phyloP scores from a whole-genome alignment of 2,329 filamentous ascomycete genomes.

The Fusarium scirpi region DNA sequence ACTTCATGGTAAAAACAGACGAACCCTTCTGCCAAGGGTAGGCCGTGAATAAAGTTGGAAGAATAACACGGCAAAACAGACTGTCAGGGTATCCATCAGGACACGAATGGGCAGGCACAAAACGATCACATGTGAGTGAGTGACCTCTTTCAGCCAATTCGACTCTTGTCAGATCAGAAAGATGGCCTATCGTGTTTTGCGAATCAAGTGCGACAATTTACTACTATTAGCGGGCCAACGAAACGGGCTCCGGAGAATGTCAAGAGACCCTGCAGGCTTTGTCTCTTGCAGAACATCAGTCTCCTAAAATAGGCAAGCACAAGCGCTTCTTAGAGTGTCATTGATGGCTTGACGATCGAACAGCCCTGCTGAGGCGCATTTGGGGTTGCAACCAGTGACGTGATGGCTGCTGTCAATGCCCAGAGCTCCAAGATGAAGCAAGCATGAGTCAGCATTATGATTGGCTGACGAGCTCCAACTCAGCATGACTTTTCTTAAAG shows the following conservation, averaged over 20 bases:
- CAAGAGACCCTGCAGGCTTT: conserved; percentile 9
- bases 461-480: conserved; percentile 22
- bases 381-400: conserved; percentile 35
- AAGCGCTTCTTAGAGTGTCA: conserved; percentile 7
- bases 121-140: conserved; percentile 20
- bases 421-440: neutral
- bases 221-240: conserved; percentile 18
- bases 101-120: conserved; percentile 16
- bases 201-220: conserved; percentile 14
- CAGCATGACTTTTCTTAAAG: neutral
- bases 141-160: neutral
- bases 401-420: conserved; percentile 23
- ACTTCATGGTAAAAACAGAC: conserved; percentile 25
- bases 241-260: conserved; percentile 1
- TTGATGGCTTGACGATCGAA: neutral
- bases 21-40: conserved; percentile 3
- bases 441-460: conserved; percentile 15
- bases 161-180: conserved; percentile 19
- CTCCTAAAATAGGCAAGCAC: conserved; percentile 13
- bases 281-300: neutral
- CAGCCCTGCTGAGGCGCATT: neutral
- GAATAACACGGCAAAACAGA: conserved; percentile 17
- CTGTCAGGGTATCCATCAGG: conserved; percentile 16
- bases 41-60: conserved; percentile 13
- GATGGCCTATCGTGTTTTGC: conserved; percentile 3